Conservation (phyloP, 306 rosid genomes). For the Ziziphus jujuba region DNA sequence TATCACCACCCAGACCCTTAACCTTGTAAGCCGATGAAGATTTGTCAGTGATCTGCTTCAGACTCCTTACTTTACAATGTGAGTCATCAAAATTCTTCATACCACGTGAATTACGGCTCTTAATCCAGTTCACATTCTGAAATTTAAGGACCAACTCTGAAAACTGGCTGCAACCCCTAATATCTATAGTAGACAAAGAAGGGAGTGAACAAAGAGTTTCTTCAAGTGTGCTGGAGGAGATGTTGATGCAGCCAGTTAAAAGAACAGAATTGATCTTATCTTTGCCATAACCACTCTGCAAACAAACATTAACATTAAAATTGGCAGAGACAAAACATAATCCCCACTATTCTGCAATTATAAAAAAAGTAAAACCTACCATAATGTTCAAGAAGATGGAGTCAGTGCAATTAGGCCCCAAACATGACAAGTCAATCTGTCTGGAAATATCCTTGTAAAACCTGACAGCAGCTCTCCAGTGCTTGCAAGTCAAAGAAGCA, state of each 20-base stretch:
- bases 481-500: conserved; percentile 87
- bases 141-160: conserved; percentile 63
- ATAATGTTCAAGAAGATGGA: conserved; percentile 56
- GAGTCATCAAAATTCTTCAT: conserved; percentile 55
- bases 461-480: conserved; percentile 72
- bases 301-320: conserved; percentile 37
- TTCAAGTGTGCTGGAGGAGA: conserved; percentile 71
- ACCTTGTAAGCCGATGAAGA: conserved; percentile 51
- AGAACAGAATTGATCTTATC: conserved; percentile 74
- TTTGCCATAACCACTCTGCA: conserved; percentile 72
- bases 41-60: conserved; percentile 65
- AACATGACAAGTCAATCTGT: conserved; percentile 71
- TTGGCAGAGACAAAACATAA: conserved; percentile 22
- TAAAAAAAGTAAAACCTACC: conserved; percentile 54
- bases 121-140: conserved; percentile 75
- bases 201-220: conserved; percentile 72
- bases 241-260: conserved; percentile 72
- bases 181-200: conserved; percentile 66
- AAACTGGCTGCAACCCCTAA: conserved; percentile 89
- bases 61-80: conserved; percentile 62
- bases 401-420: conserved; percentile 81
- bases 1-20: conserved; percentile 46
- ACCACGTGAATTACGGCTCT: conserved; percentile 54
- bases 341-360: conserved; percentile 10
- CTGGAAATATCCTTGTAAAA: conserved; percentile 74